These are phyloP conservation scores for Psilocybe azurescens DNA, from an alignment of 768 basidiomycete species.

Conservation along the genomic window DNA sequence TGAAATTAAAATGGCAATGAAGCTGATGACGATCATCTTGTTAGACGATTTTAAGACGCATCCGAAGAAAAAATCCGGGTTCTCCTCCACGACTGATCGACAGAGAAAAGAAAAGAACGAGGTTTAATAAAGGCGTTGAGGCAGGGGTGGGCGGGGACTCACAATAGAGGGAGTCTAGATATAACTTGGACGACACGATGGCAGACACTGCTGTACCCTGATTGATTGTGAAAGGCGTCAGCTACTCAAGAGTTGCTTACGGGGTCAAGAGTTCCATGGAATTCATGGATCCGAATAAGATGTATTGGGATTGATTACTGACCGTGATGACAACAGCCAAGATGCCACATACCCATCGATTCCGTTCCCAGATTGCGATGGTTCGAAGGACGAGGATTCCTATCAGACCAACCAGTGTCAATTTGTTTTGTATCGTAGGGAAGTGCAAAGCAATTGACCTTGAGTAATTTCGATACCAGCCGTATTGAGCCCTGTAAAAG, in stretches of 20 bases:
- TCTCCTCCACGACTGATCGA: not conserved
- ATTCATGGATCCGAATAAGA: not conserved
- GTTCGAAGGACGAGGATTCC: conserved; percentile 24
- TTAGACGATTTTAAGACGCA: conserved; percentile 10
- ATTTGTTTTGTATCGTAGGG: too few relatives aligned
- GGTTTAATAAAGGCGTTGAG: too few relatives aligned
- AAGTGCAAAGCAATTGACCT: not conserved
- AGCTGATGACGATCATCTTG: conserved; percentile 9
- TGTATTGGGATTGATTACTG: not conserved
- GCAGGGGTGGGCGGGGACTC: not conserved
- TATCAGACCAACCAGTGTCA: not conserved
- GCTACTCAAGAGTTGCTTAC: too few relatives aligned
- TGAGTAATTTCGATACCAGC: conserved; percentile 10
- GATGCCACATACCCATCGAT: conserved; percentile 6
- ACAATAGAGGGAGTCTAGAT: conserved; percentile 6
- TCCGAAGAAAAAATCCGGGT: conserved; percentile 9
- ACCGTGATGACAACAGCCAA: conserved; percentile 9
- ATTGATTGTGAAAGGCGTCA: too few relatives aligned
- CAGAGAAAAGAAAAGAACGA: not conserved
- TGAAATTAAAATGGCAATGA: conserved; percentile 10
- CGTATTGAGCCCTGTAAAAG: conserved; percentile 8
- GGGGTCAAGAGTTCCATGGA: too few relatives aligned
- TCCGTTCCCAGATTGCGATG: conserved; percentile 24
- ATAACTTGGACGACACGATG: conserved; percentile 3
- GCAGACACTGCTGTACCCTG: not conserved